Conservation (phyloP, 352 stramenopile genomes). For the Phytophthora litchii region DNA sequence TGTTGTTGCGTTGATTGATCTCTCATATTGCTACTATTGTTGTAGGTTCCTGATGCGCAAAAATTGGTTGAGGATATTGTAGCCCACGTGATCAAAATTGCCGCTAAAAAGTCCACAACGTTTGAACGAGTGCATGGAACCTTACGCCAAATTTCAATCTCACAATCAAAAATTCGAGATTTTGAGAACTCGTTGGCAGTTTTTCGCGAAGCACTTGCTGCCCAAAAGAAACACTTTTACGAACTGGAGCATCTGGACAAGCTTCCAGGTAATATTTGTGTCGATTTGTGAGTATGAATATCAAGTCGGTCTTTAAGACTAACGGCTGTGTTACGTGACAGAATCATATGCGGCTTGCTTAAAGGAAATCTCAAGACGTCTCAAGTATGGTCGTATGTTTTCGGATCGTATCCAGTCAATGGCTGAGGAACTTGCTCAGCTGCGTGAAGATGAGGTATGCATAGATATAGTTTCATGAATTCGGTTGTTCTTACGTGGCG, state of each 20-base stretch:
- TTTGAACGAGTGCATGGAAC: conserved; percentile 63
- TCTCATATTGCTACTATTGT: conserved; percentile 15
- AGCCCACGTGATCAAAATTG: conserved; percentile 56
- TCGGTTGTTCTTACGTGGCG: conserved; percentile 13
- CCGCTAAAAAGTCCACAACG: conserved; percentile 55
- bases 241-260: conserved; percentile 87
- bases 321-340: conserved; percentile 11
- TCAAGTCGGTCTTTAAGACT: neutral
- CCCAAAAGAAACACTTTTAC: conserved; percentile 86
- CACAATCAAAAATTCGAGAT: conserved; percentile 89
- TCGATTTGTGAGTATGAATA: neutral
- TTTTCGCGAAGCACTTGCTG: conserved; percentile 73
- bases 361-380: conserved; percentile 75
- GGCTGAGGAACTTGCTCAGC: conserved; percentile 81
- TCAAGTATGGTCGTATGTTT: conserved; percentile 76
- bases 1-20: neutral
- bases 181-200: conserved; percentile 88
- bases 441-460: conserved; percentile 80
- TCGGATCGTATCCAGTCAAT: conserved; percentile 86
- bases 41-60: conserved; percentile 68
- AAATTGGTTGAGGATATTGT: conserved; percentile 72
- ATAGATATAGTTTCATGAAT: neutral
- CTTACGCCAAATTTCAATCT: conserved; percentile 73
- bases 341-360: conserved; percentile 83
- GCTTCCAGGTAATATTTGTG: conserved; percentile 54